Evolutionary conservation across 768 basidiomycete species (phyloP), one percentile per base, ranked within the genome.

Genomic region (Trametes gibbosa): DNA sequence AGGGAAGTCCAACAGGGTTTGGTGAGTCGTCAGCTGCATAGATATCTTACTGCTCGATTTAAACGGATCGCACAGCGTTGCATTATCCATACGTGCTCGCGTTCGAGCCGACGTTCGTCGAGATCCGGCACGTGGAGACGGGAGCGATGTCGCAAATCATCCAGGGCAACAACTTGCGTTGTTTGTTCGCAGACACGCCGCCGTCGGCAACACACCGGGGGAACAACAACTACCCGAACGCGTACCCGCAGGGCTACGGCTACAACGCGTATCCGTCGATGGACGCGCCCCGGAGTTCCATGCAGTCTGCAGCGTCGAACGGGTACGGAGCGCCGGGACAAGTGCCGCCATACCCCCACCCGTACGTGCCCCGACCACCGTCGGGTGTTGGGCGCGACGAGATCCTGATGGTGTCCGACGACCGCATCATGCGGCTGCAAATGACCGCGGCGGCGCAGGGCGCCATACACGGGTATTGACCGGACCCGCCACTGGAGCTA

Each of bases 21-120:
- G 97, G 96, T 97, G 71, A 68, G 92, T 76, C 10, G 5, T 32
- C 2, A n/a, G 1, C 10, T 17, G 27, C 25, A 10, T 25, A 1
- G 0, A 25, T 37, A 63, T 17, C 24, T 21, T 32, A 12, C 21
- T 17, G 21, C 17, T 29, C 12, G 24, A 42, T 35, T 19, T 37
- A 14, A 48, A 47, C 39, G 6, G 45, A 47, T n/a, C 13, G 23
- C n/a, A 1, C 68, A 98, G 96, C 96, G 1, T 83, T 98, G 13
- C 92, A 95, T 69, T 95, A 95, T 74, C 96, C 97, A 1, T 99
- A 94, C 72, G 92, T 98, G 25, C 79, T 99, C 50, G 97, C 96
- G 0, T 95, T 99, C 69, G 97, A 98, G 70, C 89, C 95, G 5
- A 89, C 89, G 0, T 99, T 99, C 70, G 89, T 98, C 67, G 97